phyloP scores from a whole-genome alignment of 2,329 filamentous ascomycete species.

The Geosmithia morbida region DNA sequence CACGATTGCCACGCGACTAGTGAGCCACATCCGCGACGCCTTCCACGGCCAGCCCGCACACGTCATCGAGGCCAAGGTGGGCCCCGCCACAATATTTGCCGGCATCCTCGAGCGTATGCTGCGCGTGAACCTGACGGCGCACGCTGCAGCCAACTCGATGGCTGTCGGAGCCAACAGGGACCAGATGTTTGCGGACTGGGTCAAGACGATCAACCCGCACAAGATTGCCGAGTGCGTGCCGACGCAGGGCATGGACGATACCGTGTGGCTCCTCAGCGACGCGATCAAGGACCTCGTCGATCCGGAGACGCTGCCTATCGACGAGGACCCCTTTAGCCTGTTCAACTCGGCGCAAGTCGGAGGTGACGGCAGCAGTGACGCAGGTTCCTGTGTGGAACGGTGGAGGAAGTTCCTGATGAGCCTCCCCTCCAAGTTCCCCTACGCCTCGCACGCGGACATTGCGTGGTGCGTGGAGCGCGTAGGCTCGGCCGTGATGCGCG shows the following conservation, averaged over 20 bases:
- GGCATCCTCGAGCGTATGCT: conserved; percentile 75
- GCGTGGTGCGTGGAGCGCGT: conserved; percentile 64
- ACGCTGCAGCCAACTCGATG: conserved; percentile 86
- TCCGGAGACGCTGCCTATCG: conserved; percentile 20
- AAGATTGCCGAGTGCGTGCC: conserved; percentile 52
- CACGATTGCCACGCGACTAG: conserved; percentile 71
- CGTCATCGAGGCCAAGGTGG: conserved; percentile 74
- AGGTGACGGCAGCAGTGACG: conserved; percentile 6
- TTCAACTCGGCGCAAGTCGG: not conserved
- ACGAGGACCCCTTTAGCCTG: not conserved
- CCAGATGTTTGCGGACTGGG: conserved; percentile 92
- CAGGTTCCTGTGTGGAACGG: conserved; percentile 31
- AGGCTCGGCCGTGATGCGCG: conserved; percentile 63
- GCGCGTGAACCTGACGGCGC: conserved; percentile 83
- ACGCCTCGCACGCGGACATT: conserved; percentile 57
- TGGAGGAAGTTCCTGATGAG: conserved; percentile 62
- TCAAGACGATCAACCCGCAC: conserved; percentile 47
- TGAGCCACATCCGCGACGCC: conserved; percentile 67
- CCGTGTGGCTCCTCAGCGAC: conserved; percentile 44
- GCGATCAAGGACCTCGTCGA: conserved; percentile 56
- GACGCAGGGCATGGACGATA: conserved; percentile 49
- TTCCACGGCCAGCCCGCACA: conserved; percentile 78
- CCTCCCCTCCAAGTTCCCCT: conserved; percentile 57
- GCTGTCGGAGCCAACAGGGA: conserved; percentile 80
- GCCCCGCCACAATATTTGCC: conserved; percentile 79